phyloP scores from a whole-genome alignment of 2,329 filamentous ascomycete species.

The Domatiomyces globalis region DNA sequence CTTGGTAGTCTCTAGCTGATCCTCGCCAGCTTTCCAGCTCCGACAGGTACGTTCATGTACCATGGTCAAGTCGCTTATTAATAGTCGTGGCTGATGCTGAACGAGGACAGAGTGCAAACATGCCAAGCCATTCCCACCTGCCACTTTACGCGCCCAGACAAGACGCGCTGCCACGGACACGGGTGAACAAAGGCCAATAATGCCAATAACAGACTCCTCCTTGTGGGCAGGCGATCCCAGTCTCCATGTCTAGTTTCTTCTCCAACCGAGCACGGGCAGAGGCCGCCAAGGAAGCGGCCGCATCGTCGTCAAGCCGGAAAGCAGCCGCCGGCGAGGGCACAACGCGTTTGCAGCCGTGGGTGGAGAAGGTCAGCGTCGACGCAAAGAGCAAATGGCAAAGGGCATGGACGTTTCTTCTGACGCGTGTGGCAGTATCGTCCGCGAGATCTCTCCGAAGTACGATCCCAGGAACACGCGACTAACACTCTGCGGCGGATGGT shows the following conservation, averaged over 20 bases:
- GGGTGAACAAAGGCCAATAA: background rate
- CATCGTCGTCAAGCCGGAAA: slow-evolving; percentile 51
- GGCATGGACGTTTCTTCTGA: background rate
- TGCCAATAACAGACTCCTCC: background rate
- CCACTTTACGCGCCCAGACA: too few relatives aligned
- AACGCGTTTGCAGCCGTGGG: slow-evolving; percentile 73
- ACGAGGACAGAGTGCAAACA: too few relatives aligned
- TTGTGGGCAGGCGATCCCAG: background rate
- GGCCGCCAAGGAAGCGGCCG: slow-evolving; percentile 48
- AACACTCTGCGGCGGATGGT: slow-evolving; percentile 82
- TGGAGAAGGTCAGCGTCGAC: slow-evolving; percentile 55
- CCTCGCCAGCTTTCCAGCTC: too few relatives aligned
- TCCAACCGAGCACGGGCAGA: slow-evolving; percentile 74
- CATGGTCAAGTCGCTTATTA: too few relatives aligned
- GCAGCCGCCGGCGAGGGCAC: slow-evolving; percentile 48
- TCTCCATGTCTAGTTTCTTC: slow-evolving; percentile 75
- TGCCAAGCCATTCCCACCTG: too few relatives aligned
- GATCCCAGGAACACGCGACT: slow-evolving; percentile 93
- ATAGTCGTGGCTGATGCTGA: too few relatives aligned
- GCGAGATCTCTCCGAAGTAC: slow-evolving; percentile 85
- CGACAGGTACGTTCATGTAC: too few relatives aligned
- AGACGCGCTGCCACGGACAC: background rate
- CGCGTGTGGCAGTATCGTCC: slow-evolving; percentile 51
- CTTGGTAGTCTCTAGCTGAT: too few relatives aligned
- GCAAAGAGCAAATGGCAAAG: background rate